phyloP scores from a whole-genome alignment of 805 yeast species.

The Saccharomycopsis sp. region DNA sequence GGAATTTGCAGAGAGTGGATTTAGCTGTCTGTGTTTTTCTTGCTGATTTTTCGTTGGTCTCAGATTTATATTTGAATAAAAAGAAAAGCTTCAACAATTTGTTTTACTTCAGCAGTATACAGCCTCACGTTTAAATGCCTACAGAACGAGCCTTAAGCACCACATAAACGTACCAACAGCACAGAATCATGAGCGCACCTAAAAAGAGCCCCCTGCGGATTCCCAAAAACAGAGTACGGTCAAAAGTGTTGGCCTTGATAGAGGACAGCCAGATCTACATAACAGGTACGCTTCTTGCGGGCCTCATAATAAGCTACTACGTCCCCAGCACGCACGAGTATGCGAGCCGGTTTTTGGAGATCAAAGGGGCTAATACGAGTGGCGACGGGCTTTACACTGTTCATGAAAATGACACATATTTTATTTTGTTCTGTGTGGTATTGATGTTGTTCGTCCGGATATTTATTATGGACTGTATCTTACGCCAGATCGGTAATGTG shows the following conservation, averaged over 20 bases:
- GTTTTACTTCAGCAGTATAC: neutral
- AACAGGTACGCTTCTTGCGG: neutral
- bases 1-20: neutral
- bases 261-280: neutral
- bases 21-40: neutral
- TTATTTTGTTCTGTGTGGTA: constrained; percentile 50
- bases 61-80: neutral
- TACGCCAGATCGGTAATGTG: constrained; percentile 48
- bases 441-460: constrained; percentile 52
- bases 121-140: neutral
- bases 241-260: neutral
- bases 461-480: constrained; percentile 48
- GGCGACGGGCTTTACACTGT: constrained; percentile 40
- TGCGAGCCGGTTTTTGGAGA: constrained; percentile 3
- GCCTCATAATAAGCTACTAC: neutral
- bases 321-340: constrained; percentile 6
- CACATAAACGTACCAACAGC: neutral
- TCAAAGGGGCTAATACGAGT: constrained; percentile 15
- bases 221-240: neutral
- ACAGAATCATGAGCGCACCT: neutral
- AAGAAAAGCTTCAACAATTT: neutral
- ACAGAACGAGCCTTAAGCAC: neutral
- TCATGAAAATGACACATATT: constrained; percentile 48
- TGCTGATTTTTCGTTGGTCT: neutral
- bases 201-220: neutral